Evolutionary conservation across 345 rosid species (phyloP).

Genomic region (Rhizophora apiculata): DNA sequence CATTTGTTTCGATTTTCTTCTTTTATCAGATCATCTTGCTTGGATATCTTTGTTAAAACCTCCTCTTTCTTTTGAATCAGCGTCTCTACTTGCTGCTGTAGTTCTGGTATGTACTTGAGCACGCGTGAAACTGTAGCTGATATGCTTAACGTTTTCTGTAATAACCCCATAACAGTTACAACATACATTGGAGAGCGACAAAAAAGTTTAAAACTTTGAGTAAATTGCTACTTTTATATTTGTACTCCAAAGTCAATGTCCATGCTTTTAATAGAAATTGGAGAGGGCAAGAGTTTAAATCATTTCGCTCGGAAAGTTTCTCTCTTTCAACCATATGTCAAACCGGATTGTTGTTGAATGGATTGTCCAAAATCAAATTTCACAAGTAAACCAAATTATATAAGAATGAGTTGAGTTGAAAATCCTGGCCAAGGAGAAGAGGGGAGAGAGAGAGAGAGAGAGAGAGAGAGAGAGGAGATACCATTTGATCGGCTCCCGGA

Average conservation of each 20-base stretch:
- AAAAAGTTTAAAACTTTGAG: too few species aligned
- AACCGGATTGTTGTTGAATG: too few species aligned
- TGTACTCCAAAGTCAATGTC: too few species aligned
- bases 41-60: slow-evolving; percentile 33
- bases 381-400: too few species aligned
- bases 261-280: too few species aligned
- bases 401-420: not conserved
- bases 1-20: slow-evolving; percentile 25
- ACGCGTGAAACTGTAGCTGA: slow-evolving; percentile 42
- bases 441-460: too few species aligned
- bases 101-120: slow-evolving; percentile 55
- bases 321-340: too few species aligned
- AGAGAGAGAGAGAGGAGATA: slow-evolving; percentile 9
- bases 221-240: too few species aligned
- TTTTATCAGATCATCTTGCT: slow-evolving; percentile 15
- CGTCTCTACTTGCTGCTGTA: slow-evolving; percentile 39
- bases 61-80: slow-evolving; percentile 41
- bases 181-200: too few species aligned
- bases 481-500: slow-evolving; percentile 49
- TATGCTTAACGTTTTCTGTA: slow-evolving; percentile 52
- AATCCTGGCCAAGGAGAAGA: not conserved
- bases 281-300: too few species aligned
- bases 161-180: not conserved
- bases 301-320: too few species aligned
- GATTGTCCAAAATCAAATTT: too few species aligned